These are phyloP conservation scores for Lunasporangiospora selenospora DNA, from an alignment of 192 early-diverging fungal genomes.

Conservation along the genomic window DNA sequence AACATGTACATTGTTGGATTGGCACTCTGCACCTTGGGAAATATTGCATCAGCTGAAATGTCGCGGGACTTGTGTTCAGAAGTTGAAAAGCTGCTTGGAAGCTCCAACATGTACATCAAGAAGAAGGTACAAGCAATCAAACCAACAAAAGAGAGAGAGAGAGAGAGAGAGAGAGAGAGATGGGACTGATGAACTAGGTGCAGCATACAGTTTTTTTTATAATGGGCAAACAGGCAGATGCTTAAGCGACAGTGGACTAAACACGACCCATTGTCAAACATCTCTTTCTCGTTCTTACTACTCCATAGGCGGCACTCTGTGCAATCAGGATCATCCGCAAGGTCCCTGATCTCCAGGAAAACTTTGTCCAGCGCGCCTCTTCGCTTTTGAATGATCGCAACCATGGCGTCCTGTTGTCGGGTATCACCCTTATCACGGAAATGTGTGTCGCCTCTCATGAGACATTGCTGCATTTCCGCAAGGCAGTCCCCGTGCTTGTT, in stretches of 20 bases:
- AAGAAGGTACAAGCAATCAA: slow-evolving; percentile 98
- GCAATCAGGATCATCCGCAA: slow-evolving; percentile 91
- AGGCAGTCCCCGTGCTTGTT: slow-evolving; percentile 82
- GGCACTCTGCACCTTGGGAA: slow-evolving; percentile 95
- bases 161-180: no score
- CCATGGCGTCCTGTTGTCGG: slow-evolving; percentile 94
- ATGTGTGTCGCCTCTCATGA: slow-evolving; percentile 81
- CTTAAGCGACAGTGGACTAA: slow-evolving; percentile 1
- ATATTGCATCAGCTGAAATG: slow-evolving; percentile 97
- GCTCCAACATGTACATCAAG: slow-evolving; percentile 91
- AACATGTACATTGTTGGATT: slow-evolving; percentile 98
- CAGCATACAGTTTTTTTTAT: no score
- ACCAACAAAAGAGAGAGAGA: no score
- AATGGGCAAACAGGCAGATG: no score
- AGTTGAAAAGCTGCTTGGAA: slow-evolving; percentile 90
- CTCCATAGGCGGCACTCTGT: slow-evolving; percentile 82
- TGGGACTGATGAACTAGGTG: no score
- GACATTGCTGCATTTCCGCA: slow-evolving; percentile 73
- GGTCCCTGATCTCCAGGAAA: slow-evolving; percentile 91
- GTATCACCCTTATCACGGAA: slow-evolving; percentile 87
- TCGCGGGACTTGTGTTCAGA: slow-evolving; percentile 92
- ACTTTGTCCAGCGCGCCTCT: slow-evolving; percentile 78
- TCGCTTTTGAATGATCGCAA: slow-evolving; percentile 89
- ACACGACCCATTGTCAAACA: slow-evolving; percentile 6
- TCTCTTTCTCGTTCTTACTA: background rate